Conservation (phyloP, 345 rosid genomes). For the Raphanus sativus region DNA sequence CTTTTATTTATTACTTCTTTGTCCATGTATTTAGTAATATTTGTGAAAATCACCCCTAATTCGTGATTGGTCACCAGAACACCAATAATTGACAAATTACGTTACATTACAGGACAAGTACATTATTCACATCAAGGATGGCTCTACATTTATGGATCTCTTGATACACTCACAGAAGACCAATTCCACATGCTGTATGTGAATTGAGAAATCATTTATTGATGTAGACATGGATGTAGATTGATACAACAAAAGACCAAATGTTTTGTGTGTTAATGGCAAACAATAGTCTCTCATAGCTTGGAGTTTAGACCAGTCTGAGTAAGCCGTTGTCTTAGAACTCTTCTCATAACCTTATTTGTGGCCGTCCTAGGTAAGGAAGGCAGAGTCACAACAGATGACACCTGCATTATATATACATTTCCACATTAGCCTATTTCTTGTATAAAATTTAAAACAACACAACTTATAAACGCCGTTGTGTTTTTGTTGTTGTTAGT, state of each 20-base stretch:
- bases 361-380: constrained; percentile 87
- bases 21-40: neutral
- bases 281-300: constrained; percentile 42
- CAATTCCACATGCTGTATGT: neutral
- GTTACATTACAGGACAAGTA: neutral
- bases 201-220: neutral
- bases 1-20: neutral
- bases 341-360: constrained; percentile 95
- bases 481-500: neutral
- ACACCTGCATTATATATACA: constrained; percentile 48
- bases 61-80: neutral
- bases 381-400: constrained; percentile 51
- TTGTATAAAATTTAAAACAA: neutral
- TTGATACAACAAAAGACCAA: constrained; percentile 14
- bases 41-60: neutral
- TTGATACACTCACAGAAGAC: neutral
- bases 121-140: neutral
- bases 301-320: constrained; percentile 55
- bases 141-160: neutral
- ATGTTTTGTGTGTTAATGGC: neutral
- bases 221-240: neutral
- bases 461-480: neutral
- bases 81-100: neutral
- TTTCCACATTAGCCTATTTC: neutral
- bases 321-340: constrained; percentile 64